Percentiles rank a stretch among this genome's conserved stretches.
Evolutionary conservation across 73 alveolate genomes (phyloP).

Genomic region (Uronychia binucleata): DNA sequence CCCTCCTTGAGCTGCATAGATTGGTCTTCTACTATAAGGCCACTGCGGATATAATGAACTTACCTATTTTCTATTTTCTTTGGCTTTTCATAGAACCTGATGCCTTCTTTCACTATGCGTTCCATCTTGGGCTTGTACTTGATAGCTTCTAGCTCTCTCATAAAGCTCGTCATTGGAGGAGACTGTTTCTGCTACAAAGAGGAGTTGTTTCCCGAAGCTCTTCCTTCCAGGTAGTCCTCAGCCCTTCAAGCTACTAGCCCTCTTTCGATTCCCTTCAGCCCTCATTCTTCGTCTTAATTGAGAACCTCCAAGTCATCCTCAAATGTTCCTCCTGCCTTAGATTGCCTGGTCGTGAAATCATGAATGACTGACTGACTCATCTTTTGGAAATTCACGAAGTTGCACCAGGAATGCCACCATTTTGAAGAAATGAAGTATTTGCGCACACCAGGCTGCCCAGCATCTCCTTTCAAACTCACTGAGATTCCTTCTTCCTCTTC

Average conservation of each 20-base stretch:
- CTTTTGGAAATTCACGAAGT: slow-evolving; percentile 28
- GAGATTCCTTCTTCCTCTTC: slow-evolving; percentile 3
- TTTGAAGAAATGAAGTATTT: slow-evolving; percentile 21
- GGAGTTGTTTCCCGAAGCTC: no score
- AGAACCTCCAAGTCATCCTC: not conserved
- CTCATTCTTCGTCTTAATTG: not conserved
- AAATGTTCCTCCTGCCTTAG: not conserved
- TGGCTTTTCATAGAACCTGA: slow-evolving; percentile 17
- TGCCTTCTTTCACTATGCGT: not conserved
- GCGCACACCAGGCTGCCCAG: slow-evolving; percentile 24
- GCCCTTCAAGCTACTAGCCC: no score
- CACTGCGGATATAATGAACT: not conserved
- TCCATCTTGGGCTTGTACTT: not conserved
- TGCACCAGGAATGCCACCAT: slow-evolving; percentile 51
- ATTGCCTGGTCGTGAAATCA: not conserved
- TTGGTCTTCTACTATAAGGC: slow-evolving; percentile 4
- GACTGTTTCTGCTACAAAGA: no score
- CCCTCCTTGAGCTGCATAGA: slow-evolving; percentile 14
- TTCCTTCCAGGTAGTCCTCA: no score
- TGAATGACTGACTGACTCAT: not conserved
- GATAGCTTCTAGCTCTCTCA: not conserved
- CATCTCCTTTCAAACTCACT: slow-evolving; percentile 6
- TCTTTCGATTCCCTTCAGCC: not conserved
- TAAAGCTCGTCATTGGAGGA: not conserved
- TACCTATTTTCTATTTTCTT: slow-evolving; percentile 6